Evolutionary conservation across 768 basidiomycete genomes (phyloP).

Genomic region (Agaricus blazei): DNA sequence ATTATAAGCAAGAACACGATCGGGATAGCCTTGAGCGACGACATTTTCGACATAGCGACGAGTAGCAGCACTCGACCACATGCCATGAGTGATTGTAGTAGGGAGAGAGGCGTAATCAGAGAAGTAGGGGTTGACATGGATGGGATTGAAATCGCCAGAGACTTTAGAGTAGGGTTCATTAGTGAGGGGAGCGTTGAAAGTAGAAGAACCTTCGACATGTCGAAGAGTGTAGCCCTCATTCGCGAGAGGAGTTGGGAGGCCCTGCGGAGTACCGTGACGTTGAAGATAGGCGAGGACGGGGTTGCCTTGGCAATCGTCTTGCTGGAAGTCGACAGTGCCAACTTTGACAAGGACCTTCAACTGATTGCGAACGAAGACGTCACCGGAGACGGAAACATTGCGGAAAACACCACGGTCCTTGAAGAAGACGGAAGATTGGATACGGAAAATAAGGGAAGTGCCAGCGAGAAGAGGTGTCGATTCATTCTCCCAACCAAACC

Average conservation of each 20-base stretch:
- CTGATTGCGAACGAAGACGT: conserved; percentile 83
- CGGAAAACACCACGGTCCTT: conserved; percentile 86
- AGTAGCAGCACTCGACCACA: conserved; percentile 96
- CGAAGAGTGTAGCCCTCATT: conserved; percentile 86
- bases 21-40: conserved; percentile 88
- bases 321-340: conserved; percentile 79
- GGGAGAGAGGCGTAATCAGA: conserved; percentile 89
- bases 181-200: conserved; percentile 80
- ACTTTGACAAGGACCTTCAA: conserved; percentile 87
- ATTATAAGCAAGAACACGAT: conserved; percentile 86
- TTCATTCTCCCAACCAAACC: conserved; percentile 95
- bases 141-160: conserved; percentile 98
- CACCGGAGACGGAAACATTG: conserved; percentile 76
- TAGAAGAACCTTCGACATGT: conserved; percentile 48
- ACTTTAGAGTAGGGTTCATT: conserved; percentile 96
- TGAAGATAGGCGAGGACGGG: conserved; percentile 91
- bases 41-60: conserved; percentile 89
- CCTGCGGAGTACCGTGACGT: conserved; percentile 81
- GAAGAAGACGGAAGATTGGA: conserved; percentile 83
- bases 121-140: conserved; percentile 98
- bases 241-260: conserved; percentile 69
- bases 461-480: conserved; percentile 73
- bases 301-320: conserved; percentile 88
- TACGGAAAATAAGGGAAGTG: conserved; percentile 83
- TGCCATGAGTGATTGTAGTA: conserved; percentile 95